A percentile compares a stretch with the other conserved stretches of the same genome.
phyloP scores from a whole-genome alignment of 768 basidiomycete species.

The Filobasidium wieringae region DNA sequence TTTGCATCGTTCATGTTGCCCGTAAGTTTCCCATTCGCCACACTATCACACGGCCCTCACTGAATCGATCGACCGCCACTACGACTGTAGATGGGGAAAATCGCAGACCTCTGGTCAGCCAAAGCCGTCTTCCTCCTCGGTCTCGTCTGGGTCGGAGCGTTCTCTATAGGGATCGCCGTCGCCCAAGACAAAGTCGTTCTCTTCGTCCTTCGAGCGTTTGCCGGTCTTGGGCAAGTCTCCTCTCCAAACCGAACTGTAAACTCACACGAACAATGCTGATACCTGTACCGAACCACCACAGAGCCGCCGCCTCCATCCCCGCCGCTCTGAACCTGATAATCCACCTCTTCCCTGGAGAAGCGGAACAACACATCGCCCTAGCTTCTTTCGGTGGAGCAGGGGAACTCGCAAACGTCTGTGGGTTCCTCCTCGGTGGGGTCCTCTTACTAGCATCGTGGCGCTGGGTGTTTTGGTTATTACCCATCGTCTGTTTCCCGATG shows the following conservation, averaged over 20 bases:
- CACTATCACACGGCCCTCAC: too few relatives aligned
- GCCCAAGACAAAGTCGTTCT: constrained; percentile 1
- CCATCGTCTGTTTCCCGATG: constrained; percentile 13
- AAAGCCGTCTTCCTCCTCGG: constrained; percentile 5
- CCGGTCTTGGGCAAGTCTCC: constrained; percentile 5
- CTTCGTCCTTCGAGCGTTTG: constrained; percentile 8
- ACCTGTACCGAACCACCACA: neutral
- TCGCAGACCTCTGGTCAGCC: constrained; percentile 7
- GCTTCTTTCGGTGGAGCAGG: constrained; percentile 13
- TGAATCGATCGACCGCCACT: neutral
- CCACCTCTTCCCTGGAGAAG: constrained; percentile 13
- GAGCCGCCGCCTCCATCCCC: constrained; percentile 16
- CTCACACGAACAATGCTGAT: neutral
- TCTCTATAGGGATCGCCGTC: constrained; percentile 7
- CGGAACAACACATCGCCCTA: constrained; percentile 11
- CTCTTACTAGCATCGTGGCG: constrained; percentile 15
- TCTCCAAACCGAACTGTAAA: neutral
- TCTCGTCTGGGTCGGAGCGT: constrained; percentile 9
- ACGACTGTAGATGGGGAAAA: constrained; percentile 2
- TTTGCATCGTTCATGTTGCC: constrained; percentile 15
- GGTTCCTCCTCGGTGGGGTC: constrained; percentile 18
- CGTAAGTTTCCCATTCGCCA: neutral
- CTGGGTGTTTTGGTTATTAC: constrained; percentile 18
- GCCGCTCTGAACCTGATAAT: constrained; percentile 17
- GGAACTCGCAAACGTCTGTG: constrained; percentile 17